Conservation (phyloP, 2,329 filamentous ascomycete genomes). For the Cytospora leucostoma region DNA sequence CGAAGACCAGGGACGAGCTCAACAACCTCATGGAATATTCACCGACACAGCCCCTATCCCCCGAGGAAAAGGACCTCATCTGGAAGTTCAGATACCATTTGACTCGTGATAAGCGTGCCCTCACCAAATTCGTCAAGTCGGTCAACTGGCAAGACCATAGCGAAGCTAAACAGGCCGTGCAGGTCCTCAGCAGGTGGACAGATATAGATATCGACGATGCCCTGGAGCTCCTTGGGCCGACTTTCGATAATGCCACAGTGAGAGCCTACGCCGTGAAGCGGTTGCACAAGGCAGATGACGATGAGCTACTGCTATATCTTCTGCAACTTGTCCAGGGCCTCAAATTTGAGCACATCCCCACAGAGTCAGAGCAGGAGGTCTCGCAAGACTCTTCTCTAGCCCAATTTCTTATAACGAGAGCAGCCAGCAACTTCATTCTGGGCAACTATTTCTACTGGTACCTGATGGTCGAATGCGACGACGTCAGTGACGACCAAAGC, state of each 20-base stretch:
- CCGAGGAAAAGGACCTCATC: constrained; percentile 92
- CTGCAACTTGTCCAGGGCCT: constrained; percentile 93
- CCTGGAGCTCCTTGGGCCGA: constrained; percentile 87
- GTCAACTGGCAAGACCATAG: constrained; percentile 88
- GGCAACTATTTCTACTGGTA: constrained; percentile 99
- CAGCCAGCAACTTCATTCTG: constrained; percentile 82
- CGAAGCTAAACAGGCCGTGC: constrained; percentile 86
- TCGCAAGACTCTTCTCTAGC: constrained; percentile 81
- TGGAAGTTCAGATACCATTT: constrained; percentile 98
- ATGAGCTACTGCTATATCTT: constrained; percentile 87
- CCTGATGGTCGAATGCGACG: constrained; percentile 95
- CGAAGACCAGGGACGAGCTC: constrained; percentile 90
- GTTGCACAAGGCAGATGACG: constrained; percentile 86
- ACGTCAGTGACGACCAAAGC: constrained; percentile 73
- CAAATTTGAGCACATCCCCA: constrained; percentile 82
- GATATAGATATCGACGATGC: constrained; percentile 97
- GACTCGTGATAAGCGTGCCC: constrained; percentile 84
- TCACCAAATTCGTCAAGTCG: constrained; percentile 98
- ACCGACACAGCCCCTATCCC: constrained; percentile 81
- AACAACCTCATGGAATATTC: constrained; percentile 91
- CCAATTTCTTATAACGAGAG: constrained; percentile 83
- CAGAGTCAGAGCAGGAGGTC: constrained; percentile 61
- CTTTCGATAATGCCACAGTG: constrained; percentile 84
- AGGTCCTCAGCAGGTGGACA: constrained; percentile 89
- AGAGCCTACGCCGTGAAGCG: constrained; percentile 92